Evolutionary conservation across 2,329 filamentous ascomycete genomes (phyloP), one percentile per base, ranked within the genome.

Genomic region (Pestalotiopsis sp.): DNA sequence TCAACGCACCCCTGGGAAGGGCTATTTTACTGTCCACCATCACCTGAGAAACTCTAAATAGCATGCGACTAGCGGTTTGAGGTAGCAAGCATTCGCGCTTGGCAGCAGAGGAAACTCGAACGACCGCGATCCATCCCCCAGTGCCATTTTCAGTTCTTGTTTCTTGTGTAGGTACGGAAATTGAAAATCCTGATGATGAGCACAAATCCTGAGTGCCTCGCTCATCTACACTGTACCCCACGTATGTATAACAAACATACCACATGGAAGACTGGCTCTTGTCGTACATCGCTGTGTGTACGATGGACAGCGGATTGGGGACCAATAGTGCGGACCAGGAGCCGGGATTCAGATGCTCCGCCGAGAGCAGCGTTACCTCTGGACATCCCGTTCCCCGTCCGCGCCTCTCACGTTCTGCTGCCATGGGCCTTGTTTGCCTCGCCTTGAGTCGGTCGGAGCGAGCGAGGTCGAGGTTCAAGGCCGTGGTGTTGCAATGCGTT

Each of bases 41-140:
- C 63, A 66, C 63, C 63, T 66, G 63, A 66, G 45, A 58, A 66
- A 66, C 63, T 58, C 63, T 66, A 66, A 66, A 49, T 66, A 45
- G 27, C 45, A 56, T 58, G 41, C 61, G 41, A 64, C 38, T 64
- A 62, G 62, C 62, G 41, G 63, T 66, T 66, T 66, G 63, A 66
- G 49, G 49, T 66, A 38, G 49, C 62, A 52, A 27, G 62, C 41
- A 45, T 45, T 59, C 57, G 17, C 6, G 25, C 62, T 49, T 65
- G 62, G 62, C 38, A n/a, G 23, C 20, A 14, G 38, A 9, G 61
- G 23, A 27, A 17, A 23, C 61, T 39, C 25, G 39, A 45, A 39
- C 20, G 31, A 52, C n/a, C 31, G 38, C 23, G 2, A 17, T 59
- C 27, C 27, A 59, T 59, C 31, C 31, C 31, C 23, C 23, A 23